Evolutionary conservation across 768 basidiomycete genomes (phyloP).

Genomic region (Calocera cornea): DNA sequence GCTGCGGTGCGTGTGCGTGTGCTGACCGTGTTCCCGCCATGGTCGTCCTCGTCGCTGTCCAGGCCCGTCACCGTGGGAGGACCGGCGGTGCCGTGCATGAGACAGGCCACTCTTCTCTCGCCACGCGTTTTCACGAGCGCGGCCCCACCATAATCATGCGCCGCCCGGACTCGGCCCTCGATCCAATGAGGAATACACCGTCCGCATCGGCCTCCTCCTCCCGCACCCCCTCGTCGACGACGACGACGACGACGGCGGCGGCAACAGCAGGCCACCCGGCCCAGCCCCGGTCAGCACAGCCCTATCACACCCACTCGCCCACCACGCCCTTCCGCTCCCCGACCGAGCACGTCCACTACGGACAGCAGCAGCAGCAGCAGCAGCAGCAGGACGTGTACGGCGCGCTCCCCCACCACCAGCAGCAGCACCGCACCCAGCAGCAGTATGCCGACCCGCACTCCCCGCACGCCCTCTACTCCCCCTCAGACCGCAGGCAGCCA

Average conservation of each 20-base stretch:
- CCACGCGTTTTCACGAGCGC: not conserved
- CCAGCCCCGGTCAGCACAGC: not conserved
- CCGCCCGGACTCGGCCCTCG: not conserved
- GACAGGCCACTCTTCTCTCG: not conserved
- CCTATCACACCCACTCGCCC: not conserved
- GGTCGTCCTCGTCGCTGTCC: too few species aligned
- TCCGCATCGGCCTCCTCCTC: not conserved
- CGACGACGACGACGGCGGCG: not conserved
- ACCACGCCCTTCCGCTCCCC: not conserved
- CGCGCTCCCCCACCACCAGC: not conserved
- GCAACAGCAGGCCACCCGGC: too few species aligned
- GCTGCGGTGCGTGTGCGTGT: too few species aligned
- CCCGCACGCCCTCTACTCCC: not conserved
- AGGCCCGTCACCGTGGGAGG: too few species aligned
- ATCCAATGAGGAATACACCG: not conserved
- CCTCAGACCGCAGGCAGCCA: not conserved
- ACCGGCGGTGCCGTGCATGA: too few species aligned
- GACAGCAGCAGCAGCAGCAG: not conserved
- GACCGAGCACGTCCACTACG: not conserved
- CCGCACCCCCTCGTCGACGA: not conserved
- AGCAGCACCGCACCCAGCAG: not conserved
- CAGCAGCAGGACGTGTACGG: not conserved
- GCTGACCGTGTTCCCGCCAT: too few species aligned
- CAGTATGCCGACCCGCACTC: not conserved
- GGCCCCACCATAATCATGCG: not conserved